phyloP scores from a whole-genome alignment of 495 filamentous ascomycete genomes.

The Glutinoglossum americanum region DNA sequence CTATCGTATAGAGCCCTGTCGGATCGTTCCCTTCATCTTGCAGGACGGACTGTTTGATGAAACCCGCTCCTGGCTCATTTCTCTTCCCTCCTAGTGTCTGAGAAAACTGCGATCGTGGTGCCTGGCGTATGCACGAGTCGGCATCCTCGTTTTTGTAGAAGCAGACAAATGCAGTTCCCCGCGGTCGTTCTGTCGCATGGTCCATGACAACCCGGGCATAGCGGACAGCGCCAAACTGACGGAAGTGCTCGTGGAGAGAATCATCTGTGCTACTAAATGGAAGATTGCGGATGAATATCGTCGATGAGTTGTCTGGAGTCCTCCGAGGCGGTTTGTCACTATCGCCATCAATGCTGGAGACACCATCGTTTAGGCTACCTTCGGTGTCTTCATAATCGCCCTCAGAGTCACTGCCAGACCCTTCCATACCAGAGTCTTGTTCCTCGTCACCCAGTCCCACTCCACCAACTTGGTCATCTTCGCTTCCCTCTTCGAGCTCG shows the following conservation, averaged over 20 bases:
- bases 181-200: slow-evolving; percentile 56
- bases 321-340: slow-evolving; percentile 11
- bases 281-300: slow-evolving; percentile 84
- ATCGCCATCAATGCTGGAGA: slow-evolving; percentile 18
- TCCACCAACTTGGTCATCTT: slow-evolving; percentile 8
- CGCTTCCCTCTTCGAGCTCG: slow-evolving; percentile 11
- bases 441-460: slow-evolving; percentile 15
- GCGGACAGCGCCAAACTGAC: slow-evolving; percentile 56
- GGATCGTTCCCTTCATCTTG: slow-evolving; percentile 61
- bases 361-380: slow-evolving; percentile 13
- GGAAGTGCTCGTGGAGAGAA: slow-evolving; percentile 60
- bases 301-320: slow-evolving; percentile 35
- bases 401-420: slow-evolving; percentile 19
- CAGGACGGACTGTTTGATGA: slow-evolving; percentile 43
- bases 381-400: slow-evolving; percentile 13
- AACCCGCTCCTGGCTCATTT: neutral
- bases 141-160: slow-evolving; percentile 63
- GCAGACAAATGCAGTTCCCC: slow-evolving; percentile 86
- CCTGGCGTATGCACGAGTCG: slow-evolving; percentile 44
- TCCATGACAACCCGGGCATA: slow-evolving; percentile 86
- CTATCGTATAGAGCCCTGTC: slow-evolving; percentile 65
- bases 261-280: slow-evolving; percentile 72
- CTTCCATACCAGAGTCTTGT: slow-evolving; percentile 14
- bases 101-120: slow-evolving; percentile 25
- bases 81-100: neutral